Evolutionary conservation across 1,284 basidiomycete genomes (phyloP).

Genomic region (Vanrija sp.): DNA sequence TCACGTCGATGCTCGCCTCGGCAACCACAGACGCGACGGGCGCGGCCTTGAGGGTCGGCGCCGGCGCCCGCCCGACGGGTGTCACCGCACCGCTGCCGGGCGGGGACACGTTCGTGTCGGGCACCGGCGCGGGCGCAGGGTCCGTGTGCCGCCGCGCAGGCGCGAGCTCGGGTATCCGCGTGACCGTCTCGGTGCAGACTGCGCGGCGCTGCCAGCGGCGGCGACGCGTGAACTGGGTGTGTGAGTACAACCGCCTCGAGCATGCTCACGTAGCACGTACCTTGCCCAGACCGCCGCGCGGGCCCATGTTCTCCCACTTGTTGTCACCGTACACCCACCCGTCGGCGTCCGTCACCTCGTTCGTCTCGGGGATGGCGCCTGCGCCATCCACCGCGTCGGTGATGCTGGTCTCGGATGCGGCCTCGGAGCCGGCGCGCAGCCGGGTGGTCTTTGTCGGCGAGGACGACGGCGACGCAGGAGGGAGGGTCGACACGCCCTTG

Average conservation of each 20-base stretch:
- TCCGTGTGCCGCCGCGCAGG: slow-evolving; percentile 1
- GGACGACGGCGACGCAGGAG: slow-evolving; percentile 25
- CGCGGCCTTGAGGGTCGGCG: not conserved
- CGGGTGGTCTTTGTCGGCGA: slow-evolving; percentile 20
- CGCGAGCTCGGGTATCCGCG: slow-evolving; percentile 47
- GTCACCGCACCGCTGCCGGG: slow-evolving; percentile 3
- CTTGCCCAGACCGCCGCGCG: slow-evolving; percentile 80
- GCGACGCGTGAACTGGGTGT: slow-evolving; percentile 68
- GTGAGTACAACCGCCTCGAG: no score
- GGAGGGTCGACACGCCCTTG: slow-evolving; percentile 21
- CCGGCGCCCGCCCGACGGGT: not conserved
- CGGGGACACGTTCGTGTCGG: slow-evolving; percentile 19
- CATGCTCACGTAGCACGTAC: slow-evolving; percentile 37
- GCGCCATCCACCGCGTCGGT: slow-evolving; percentile 7
- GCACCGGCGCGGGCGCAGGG: not conserved
- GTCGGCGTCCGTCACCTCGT: slow-evolving; percentile 67
- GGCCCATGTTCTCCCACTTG: slow-evolving; percentile 81
- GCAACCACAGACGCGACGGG: not conserved
- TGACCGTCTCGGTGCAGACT: slow-evolving; percentile 65
- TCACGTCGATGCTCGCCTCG: not conserved
- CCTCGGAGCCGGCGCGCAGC: slow-evolving; percentile 11
- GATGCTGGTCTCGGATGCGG: slow-evolving; percentile 21
- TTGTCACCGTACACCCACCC: slow-evolving; percentile 96
- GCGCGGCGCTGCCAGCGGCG: slow-evolving; percentile 80
- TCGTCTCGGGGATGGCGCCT: slow-evolving; percentile 23